Base-by-base conservation (phyloP, 2,329 filamentous ascomycete species). In the Orbilia oligospora region DNA sequence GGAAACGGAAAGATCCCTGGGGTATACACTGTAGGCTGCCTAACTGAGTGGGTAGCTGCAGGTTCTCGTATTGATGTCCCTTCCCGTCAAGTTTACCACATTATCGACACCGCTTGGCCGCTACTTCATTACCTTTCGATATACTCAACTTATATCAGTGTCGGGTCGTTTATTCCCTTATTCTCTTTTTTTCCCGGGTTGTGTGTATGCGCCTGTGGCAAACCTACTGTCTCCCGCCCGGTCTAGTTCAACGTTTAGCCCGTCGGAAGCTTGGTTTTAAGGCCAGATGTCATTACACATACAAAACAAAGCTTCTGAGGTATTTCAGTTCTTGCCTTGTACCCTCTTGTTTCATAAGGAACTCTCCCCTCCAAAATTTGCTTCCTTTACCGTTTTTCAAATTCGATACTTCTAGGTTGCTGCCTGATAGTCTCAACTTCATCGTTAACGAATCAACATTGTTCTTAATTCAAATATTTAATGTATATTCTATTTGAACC, bases 121-220 rank as follows among this genome's bases (percentile, higher is more conserved):
- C 12, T 49, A 14, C 30, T 22, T 24, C 44, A 38, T 77, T 70
- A 18, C 49, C 61, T 65, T 76, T 66, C 16, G 44, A 53, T 36
- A 71, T 61, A 14, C 67, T 76, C 58, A 71, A 76, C 56, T 56
- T 36, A 55, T 55, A 33, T 46, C 56, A 16, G 41, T 24, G 33
- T 30, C 20, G 22, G 5, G 27, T 20, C 41, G 9, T 1, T 48
- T 33, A 30, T 71, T 16, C 46, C 55, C 53, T 27, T 75, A 12
- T 46, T 61, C 51, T 27, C 22, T 53, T 49, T 51, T 46, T 41
- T 48, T 8, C 30, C n/a, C n/a, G n/a, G 18, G 20, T 44, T 18
- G 24, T 41, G 3, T 48, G 36, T 55, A 27, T 5, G n/a, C n/a
- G 14, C 24, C 33, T 48, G 22, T 41, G 20, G 16, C 30, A 20